Evolutionary conservation across 768 basidiomycete species (phyloP).

Genomic region (Serendipita sp.): DNA sequence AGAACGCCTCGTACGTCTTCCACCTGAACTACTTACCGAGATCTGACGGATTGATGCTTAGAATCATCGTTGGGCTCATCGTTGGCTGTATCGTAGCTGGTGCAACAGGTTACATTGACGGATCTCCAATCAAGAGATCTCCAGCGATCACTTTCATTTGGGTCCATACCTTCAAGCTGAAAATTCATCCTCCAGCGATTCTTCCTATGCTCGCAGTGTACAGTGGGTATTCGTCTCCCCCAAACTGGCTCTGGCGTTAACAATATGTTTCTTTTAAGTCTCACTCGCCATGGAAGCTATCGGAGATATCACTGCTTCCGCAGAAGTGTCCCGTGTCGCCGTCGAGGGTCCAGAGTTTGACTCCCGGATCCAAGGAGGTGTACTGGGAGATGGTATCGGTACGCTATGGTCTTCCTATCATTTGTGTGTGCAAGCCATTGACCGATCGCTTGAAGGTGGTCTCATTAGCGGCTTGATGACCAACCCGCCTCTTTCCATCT

Average conservation of each 20-base stretch:
- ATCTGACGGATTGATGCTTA: conserved; percentile 19
- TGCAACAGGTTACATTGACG: conserved; percentile 61
- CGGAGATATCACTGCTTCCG: conserved; percentile 69
- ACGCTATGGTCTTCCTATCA: neutral
- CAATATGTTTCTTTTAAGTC: conserved; percentile 26
- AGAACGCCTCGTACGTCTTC: neutral
- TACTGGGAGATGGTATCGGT: conserved; percentile 32
- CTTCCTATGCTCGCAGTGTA: conserved; percentile 49
- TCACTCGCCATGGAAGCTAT: conserved; percentile 72
- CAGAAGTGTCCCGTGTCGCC: conserved; percentile 61
- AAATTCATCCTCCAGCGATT: conserved; percentile 57
- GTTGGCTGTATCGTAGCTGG: conserved; percentile 74
- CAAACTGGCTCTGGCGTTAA: conserved; percentile 21
- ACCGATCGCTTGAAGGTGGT: conserved; percentile 22
- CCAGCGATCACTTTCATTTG: conserved; percentile 75
- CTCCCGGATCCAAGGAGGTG: conserved; percentile 66
- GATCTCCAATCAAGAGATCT: conserved; percentile 43
- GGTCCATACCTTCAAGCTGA: conserved; percentile 64
- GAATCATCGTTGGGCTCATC: conserved; percentile 56
- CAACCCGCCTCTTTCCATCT: conserved; percentile 63
- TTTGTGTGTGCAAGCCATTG: neutral
- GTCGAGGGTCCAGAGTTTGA: conserved; percentile 69
- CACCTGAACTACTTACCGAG: neutral
- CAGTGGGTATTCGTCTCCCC: conserved; percentile 21
- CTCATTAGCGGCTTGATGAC: conserved; percentile 70